These are phyloP conservation scores for Panus rudis DNA, from an alignment of 768 basidiomycete species.

Conservation along the genomic window DNA sequence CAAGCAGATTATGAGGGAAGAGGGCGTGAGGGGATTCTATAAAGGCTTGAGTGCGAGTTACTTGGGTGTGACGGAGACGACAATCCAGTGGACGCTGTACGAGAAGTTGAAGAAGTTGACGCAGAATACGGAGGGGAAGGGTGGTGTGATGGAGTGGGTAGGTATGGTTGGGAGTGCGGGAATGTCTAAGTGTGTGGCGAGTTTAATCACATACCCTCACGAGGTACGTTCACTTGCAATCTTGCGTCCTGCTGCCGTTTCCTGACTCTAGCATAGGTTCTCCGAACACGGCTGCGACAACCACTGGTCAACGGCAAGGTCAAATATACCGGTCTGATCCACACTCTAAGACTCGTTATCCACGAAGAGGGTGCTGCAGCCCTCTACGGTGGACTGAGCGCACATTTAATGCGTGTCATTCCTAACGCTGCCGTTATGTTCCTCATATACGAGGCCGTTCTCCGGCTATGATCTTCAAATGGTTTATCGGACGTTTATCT, in stretches of 20 bases:
- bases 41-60: conserved; percentile 93
- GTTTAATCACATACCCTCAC: conserved; percentile 95
- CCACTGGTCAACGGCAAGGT: conserved; percentile 69
- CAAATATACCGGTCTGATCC: conserved; percentile 82
- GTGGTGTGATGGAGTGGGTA: conserved; percentile 59
- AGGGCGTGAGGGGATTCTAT: conserved; percentile 87
- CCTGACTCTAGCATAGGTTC: conserved; percentile 52
- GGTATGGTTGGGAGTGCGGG: conserved; percentile 89
- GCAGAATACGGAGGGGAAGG: conserved; percentile 43
- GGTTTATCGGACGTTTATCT: too few species aligned
- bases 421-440: conserved; percentile 98
- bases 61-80: conserved; percentile 91
- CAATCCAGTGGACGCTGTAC: conserved; percentile 97
- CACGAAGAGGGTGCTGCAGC: conserved; percentile 84
- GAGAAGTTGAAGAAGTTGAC: conserved; percentile 80
- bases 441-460: conserved; percentile 82
- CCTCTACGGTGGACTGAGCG: conserved; percentile 87
- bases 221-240: conserved; percentile 70
- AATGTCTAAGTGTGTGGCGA: conserved; percentile 89
- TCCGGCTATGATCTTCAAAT: too few species aligned
- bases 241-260: too few species aligned
- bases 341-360: conserved; percentile 79
- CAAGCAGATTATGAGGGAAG: conserved; percentile 66
- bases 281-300: conserved; percentile 90
- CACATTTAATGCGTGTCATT: conserved; percentile 94